These are phyloP conservation scores for Elsinoe australis DNA, from an alignment of 2,329 filamentous ascomycete species.

Conservation along the genomic window DNA sequence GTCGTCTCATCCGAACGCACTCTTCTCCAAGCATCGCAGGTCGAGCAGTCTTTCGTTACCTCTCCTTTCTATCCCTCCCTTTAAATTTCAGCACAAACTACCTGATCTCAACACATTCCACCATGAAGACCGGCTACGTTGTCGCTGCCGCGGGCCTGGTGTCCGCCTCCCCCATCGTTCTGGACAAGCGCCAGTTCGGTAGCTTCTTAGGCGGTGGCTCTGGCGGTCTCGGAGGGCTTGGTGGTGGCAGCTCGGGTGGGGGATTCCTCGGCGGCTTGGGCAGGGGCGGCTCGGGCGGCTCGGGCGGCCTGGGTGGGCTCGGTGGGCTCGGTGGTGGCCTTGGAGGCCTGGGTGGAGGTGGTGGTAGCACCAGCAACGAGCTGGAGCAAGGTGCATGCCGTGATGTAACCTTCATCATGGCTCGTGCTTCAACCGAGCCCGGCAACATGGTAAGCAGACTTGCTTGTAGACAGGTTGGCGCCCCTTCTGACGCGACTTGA, in stretches of 20 bases:
- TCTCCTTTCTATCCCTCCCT: neutral
- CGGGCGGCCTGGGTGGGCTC: neutral
- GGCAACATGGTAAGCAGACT: constrained; percentile 40
- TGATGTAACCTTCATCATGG: constrained; percentile 47
- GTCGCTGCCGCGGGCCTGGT: neutral
- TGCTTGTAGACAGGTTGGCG: no score
- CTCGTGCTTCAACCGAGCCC: constrained; percentile 46
- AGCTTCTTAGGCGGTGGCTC: constrained; percentile 8
- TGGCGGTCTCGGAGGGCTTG: neutral
- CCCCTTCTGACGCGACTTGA: no score
- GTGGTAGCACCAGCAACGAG: constrained; percentile 20
- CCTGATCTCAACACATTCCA: neutral
- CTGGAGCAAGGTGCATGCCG: constrained; percentile 31
- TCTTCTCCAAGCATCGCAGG: constrained; percentile 1
- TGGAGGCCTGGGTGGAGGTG: constrained; percentile 10
- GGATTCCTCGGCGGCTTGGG: constrained; percentile 1
- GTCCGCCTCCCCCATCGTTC: constrained; percentile 7
- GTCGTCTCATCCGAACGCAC: neutral
- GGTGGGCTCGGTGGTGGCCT: neutral
- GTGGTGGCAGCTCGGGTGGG: neutral
- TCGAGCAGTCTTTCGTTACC: constrained; percentile 1
- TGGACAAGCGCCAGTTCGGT: constrained; percentile 8
- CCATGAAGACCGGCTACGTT: constrained; percentile 3
- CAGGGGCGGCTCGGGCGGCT: neutral
- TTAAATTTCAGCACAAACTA: no score